Evolutionary conservation across 345 rosid genomes (phyloP), one percentile per base, ranked within the genome.

Genomic region (Clarkia xantiana): DNA sequence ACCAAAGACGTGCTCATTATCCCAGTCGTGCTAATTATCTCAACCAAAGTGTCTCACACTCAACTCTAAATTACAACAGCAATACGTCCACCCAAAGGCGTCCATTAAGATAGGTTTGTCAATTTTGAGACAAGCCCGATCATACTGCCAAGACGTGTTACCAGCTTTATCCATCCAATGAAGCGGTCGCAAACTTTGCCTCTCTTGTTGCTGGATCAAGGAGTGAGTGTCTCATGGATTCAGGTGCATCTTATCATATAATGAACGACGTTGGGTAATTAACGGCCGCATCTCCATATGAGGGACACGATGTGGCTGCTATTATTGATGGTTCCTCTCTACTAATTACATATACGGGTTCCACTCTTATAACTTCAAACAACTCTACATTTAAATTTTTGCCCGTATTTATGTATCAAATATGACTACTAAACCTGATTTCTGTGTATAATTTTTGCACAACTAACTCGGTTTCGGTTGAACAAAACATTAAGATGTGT

Each of bases 321-420:
- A 40, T 47, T 58, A 48, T 55, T 14, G 34, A 58, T 18, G 48
- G 48, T 10, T 10, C 11, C 14, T 3, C 47, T 40, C 34, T 41
- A 14, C 4, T 17, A 11, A 40, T 49, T 47, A 58, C 56, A 49
- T 15, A 42, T 39, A 39, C 48, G 12, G 49, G 56, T 49, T 49
- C 62, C 13, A 7, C 41, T n/a, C n/a, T n/a, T n/a, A n/a, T n/a
- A n/a, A n/a, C n/a, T n/a, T n/a, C n/a, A n/a, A n/a, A n/a, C n/a
- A 14, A 14, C n/a, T n/a, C n/a, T n/a, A n/a, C n/a, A n/a, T n/a
- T n/a, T n/a, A n/a, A n/a, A n/a, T n/a, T n/a, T n/a, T n/a, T n/a
- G n/a, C n/a, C n/a, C n/a, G n/a, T n/a, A n/a, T n/a, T n/a, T n/a
- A n/a, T n/a, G n/a, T n/a, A n/a, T n/a, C n/a, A n/a, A n/a, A n/a